Base-by-base conservation (phyloP, 2,329 filamentous ascomycete genomes). In the Diaporthe destruens region DNA sequence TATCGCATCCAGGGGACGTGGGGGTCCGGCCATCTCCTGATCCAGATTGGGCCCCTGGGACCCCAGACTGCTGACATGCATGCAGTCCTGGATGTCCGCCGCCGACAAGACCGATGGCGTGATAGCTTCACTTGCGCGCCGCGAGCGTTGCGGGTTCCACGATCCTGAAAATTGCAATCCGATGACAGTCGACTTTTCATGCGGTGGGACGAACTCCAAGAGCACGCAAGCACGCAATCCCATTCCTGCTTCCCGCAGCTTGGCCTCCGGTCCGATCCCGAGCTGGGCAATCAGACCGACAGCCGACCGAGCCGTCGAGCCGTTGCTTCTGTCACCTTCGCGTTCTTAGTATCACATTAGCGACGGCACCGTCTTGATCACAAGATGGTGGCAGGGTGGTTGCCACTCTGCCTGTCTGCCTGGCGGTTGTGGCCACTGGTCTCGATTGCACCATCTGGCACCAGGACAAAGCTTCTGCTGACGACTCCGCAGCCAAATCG, bases 171-270 rank as follows among this genome's bases (percentile, higher is more conserved):
- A 49, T 70, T 53, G 55, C 44, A 51, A 65, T 51, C 44, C 61
- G 61, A 51, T 59, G 67, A 70, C 54, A 53, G 1, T 51, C 56
- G 54, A 42, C 47, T 36, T 32, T n/a, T 49, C 12, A 42, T 49
- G 55, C 39, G 42, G 68, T 70, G 55, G 68, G 57, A 71, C 42
- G 44, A 47, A 42, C 49, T 56, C 63, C 55, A 57, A 57, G 36
- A 56, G 56, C 72, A 74, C 72, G 69, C 65, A 69, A 72, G 56
- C 72, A 74, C 72, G 69, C 65, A 69, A 72, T 72, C 57, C 69
- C 55, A 56, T 63, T 57, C 67, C 61, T 66, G 25, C 34, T 23
- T 11, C 25, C 53, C 25, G 7, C 53, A 25, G 6, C 36, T 59
- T 42, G 51, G 54, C 42, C 23, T 69, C 56, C 72, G 42, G 53